A percentile compares a stretch with the other conserved stretches of the same genome.
Evolutionary conservation across 257 asterid species (phyloP).

Genomic region (Verbascum thapsus): DNA sequence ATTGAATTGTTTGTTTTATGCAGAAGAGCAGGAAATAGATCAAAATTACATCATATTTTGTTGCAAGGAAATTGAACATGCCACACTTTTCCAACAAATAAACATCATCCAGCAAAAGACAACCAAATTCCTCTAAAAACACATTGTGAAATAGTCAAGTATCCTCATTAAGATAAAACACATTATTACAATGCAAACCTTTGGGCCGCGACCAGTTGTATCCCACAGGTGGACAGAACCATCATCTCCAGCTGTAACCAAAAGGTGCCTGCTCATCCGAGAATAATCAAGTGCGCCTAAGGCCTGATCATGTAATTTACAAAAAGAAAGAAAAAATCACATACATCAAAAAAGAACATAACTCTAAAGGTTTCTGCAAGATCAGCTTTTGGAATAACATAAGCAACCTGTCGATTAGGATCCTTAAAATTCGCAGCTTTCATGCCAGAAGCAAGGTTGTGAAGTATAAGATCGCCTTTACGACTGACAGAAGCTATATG

Average conservation of each 20-base stretch:
- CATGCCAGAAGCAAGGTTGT: constrained; percentile 96
- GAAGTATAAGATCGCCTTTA: constrained; percentile 91
- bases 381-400: constrained; percentile 23
- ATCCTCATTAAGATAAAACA: constrained; percentile 20
- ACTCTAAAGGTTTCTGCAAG: constrained; percentile 21
- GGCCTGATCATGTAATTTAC: constrained; percentile 62
- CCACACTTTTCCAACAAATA: constrained; percentile 10
- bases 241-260: constrained; percentile 99
- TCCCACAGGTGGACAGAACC: constrained; percentile 98
- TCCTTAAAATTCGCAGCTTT: constrained; percentile 92
- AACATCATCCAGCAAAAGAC: constrained; percentile 4
- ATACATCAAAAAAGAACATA: constrained; percentile 26
- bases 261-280: constrained; percentile 89
- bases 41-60: neutral
- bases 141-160: constrained; percentile 21
- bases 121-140: neutral
- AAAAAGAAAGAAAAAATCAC: constrained; percentile 28
- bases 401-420: constrained; percentile 87
- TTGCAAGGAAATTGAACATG: no score
- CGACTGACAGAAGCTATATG: constrained; percentile 95
- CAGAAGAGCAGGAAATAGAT: constrained; percentile 6
- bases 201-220: constrained; percentile 92
- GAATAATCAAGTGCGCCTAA: constrained; percentile 95
- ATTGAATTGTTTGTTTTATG: constrained; percentile 5
- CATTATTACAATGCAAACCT: constrained; percentile 50